Conservation (phyloP, 768 basidiomycete species). For the Leccinum uliginosum region DNA sequence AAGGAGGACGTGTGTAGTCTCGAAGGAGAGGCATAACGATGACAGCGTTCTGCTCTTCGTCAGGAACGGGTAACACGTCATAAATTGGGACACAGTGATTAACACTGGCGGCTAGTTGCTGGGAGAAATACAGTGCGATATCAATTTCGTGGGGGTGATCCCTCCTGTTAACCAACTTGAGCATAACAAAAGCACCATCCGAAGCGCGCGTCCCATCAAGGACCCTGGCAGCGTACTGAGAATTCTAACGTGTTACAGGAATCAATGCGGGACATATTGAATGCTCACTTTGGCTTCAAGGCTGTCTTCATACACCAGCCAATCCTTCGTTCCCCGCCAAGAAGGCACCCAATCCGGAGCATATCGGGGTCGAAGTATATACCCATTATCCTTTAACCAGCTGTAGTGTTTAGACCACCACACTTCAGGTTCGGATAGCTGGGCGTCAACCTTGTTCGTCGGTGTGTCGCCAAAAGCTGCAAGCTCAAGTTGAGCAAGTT, state of each 20-base stretch:
- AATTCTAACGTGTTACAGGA: background rate
- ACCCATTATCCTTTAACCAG: conserved; percentile 15
- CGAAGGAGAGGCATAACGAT: conserved; percentile 36
- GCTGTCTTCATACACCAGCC: too few species aligned
- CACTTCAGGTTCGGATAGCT: conserved; percentile 6
- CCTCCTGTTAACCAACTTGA: conserved; percentile 25
- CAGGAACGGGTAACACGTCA: conserved; percentile 18
- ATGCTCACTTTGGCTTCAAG: too few species aligned
- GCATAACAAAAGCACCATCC: conserved; percentile 26
- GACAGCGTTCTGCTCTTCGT: background rate
- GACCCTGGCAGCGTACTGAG: conserved; percentile 4
- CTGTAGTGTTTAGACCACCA: conserved; percentile 13
- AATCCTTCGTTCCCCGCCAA: too few species aligned
- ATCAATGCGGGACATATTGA: too few species aligned
- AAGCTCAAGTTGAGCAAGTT: background rate
- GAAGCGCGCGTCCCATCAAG: conserved; percentile 28
- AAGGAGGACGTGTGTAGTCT: background rate
- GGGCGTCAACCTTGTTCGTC: background rate
- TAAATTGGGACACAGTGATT: conserved; percentile 36
- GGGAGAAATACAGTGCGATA: conserved; percentile 24
- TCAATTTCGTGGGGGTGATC: conserved; percentile 27
- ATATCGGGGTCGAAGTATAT: conserved; percentile 2
- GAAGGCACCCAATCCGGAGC: too few species aligned
- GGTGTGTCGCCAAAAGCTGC: background rate
- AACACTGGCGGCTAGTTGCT: background rate